Evolutionary conservation across 108 stramenopile species (phyloP).

Genomic region (Cafeteria roenbergensis): DNA sequence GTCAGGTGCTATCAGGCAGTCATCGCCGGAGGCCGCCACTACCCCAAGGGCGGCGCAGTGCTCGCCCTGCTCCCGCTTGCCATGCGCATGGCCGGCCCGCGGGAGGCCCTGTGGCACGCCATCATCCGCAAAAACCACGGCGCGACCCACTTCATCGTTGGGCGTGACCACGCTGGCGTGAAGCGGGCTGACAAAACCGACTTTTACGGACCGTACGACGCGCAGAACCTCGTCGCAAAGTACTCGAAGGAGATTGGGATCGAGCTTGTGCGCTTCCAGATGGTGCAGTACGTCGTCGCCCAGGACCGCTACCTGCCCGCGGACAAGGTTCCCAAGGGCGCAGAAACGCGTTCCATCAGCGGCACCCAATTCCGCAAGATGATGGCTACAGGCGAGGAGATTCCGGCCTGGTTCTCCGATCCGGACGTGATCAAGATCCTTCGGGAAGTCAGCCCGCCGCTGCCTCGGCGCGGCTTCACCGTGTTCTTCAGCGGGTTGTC

Average conservation of each 20-base stretch:
- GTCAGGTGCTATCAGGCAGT: conserved; percentile 74
- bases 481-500: conserved; percentile 4
- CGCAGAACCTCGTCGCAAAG: conserved; percentile 78
- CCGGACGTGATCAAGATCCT: conserved; percentile 84
- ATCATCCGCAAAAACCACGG: conserved; percentile 99
- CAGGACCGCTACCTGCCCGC: conserved; percentile 87
- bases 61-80: conserved; percentile 98
- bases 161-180: conserved; percentile 97
- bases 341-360: conserved; percentile 65
- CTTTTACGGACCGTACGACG: conserved; percentile 98
- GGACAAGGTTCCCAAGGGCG: conserved; percentile 79
- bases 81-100: conserved; percentile 99
- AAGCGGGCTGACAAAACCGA: conserved; percentile 89
- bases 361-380: conserved; percentile 98
- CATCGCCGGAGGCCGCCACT: conserved; percentile 76
- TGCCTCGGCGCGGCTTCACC: neutral
- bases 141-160: conserved; percentile 99
- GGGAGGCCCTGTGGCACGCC: conserved; percentile 99
- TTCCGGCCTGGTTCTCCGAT: conserved; percentile 99
- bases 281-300: conserved; percentile 91
- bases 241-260: conserved; percentile 73
- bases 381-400: conserved; percentile 93
- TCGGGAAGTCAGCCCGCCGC: conserved; percentile 38
- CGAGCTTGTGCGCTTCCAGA: conserved; percentile 74
- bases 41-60: conserved; percentile 64